These are phyloP conservation scores for Parafenestella ontariensis DNA, from an alignment of 2,329 filamentous ascomycete genomes.

Conservation along the genomic window DNA sequence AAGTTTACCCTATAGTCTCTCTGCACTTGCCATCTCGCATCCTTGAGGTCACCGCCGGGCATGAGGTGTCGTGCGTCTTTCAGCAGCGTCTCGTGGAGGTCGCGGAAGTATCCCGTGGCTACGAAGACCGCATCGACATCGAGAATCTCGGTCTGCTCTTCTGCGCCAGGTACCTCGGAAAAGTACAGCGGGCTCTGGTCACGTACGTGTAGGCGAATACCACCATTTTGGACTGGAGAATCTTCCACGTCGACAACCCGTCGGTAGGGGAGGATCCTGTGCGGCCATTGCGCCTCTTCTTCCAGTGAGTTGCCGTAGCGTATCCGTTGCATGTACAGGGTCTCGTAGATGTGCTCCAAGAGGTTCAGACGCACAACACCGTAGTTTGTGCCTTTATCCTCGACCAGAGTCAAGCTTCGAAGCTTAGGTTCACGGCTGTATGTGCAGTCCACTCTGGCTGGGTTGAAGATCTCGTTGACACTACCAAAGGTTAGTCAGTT, in stretches of 20 bases:
- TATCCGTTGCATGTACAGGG: constrained; percentile 85
- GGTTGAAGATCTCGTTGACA: constrained; percentile 97
- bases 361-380: constrained; percentile 90
- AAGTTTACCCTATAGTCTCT: constrained; percentile 83
- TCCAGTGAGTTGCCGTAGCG: constrained; percentile 60
- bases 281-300: constrained; percentile 78
- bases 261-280: constrained; percentile 76
- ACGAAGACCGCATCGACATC: constrained; percentile 84
- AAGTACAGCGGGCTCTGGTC: constrained; percentile 52
- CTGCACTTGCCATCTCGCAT: constrained; percentile 68
- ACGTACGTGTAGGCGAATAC: constrained; percentile 58
- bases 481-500: constrained; percentile 55
- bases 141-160: constrained; percentile 63
- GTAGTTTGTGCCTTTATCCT: constrained; percentile 89
- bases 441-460: constrained; percentile 78
- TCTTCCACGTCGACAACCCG: constrained; percentile 70
- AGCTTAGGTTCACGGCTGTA: constrained; percentile 70
- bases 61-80: constrained; percentile 69
- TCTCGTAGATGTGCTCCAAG: constrained; percentile 86
- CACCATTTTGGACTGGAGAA: constrained; percentile 39
- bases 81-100: constrained; percentile 80
- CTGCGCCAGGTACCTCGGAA: constrained; percentile 45
- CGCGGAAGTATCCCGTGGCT: constrained; percentile 84
- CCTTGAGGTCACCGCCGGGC: constrained; percentile 56
- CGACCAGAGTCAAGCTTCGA: constrained; percentile 67